Percentiles rank a stretch among this genome's conserved stretches.
phyloP scores from a whole-genome alignment of 2,329 filamentous ascomycete genomes.

The Lachnellula willkommii region DNA sequence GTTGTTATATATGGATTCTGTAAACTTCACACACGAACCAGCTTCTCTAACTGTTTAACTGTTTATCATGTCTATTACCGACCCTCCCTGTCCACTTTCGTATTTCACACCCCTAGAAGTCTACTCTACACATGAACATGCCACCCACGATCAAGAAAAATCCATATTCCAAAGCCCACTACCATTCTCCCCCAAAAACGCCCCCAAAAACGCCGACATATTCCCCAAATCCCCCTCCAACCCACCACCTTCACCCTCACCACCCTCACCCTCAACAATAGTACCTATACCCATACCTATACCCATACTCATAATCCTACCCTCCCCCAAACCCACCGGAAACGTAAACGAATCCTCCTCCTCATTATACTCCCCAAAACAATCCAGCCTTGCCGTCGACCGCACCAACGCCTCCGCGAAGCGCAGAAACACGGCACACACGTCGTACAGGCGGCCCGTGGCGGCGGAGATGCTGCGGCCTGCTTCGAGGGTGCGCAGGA shows the following conservation, averaged over 20 bases:
- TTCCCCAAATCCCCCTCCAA: constrained; percentile 2
- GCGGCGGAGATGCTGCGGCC: constrained; percentile 9
- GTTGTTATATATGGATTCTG: too few species aligned
- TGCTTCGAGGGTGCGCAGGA: constrained; percentile 11
- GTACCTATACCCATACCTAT: too few species aligned
- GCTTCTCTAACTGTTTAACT: too few species aligned
- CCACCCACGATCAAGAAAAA: not conserved
- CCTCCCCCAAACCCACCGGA: not conserved
- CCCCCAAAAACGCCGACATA: constrained; percentile 11
- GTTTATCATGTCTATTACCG: too few species aligned
- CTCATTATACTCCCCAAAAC: constrained; percentile 9
- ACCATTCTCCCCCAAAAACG: constrained; percentile 6
- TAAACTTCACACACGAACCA: too few species aligned
- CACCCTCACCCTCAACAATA: too few species aligned
- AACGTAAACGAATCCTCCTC: constrained; percentile 13
- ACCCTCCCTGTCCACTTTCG: too few species aligned
- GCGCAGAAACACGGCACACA: constrained; percentile 12
- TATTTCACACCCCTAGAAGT: too few species aligned
- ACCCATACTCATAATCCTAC: too few species aligned
- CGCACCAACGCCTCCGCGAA: constrained; percentile 13
- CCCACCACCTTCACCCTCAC: not conserved
- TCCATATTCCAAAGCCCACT: constrained; percentile 11
- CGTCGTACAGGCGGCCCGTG: constrained; percentile 8
- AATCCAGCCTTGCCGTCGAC: not conserved
- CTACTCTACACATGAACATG: not conserved